Evolutionary conservation across 345 rosid genomes (phyloP), one percentile per base, ranked within the genome.

Genomic region (Bruguiera parviflora): DNA sequence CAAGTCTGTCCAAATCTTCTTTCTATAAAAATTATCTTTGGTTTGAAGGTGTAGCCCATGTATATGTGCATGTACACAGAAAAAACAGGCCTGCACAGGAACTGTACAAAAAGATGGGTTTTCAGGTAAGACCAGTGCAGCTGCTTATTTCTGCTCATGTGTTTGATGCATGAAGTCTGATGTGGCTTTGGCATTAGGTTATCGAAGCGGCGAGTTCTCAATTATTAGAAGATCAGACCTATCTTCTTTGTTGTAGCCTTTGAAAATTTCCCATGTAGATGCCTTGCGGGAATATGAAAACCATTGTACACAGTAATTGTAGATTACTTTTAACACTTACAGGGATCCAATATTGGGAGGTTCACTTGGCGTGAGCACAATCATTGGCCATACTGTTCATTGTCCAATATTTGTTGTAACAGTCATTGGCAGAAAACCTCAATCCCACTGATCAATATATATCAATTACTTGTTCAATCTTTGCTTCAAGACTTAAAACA

Each of bases 11-110:
- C n/a, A 5, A 21, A 47, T 13, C 21, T 27, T 60, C 15, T 19
- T 70, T 68, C 74, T 71, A 4, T 56, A 56, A 32, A 76, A 51
- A 58, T 22, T 3, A 33, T 52, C 70, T 32, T 80, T 25, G 64
- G 66, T 59, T 69, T 51, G 76, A 84, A 88, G 96, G 92, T 71
- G 83, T 88, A 64, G 88, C 74, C 75, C 65, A 71, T 53, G 83
- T 89, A 29, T 91, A 85, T 62, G 88, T 89, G 59, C 97, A 91
- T 80, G 98, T 93, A 63, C 81, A 81, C 69, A 85, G 81, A 80
- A 69, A 78, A 78, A 93, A 93, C 72, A 57, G 35, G 55, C 80
- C 82, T 65, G 98, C 97, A 16, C 88, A 82, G 63, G 71, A 85
- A 32, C 80, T 91, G 70, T 93, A 91, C 32, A 39, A 79, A 39